phyloP scores from a whole-genome alignment of 257 asterid genomes.

The Lycium ferocissimum region DNA sequence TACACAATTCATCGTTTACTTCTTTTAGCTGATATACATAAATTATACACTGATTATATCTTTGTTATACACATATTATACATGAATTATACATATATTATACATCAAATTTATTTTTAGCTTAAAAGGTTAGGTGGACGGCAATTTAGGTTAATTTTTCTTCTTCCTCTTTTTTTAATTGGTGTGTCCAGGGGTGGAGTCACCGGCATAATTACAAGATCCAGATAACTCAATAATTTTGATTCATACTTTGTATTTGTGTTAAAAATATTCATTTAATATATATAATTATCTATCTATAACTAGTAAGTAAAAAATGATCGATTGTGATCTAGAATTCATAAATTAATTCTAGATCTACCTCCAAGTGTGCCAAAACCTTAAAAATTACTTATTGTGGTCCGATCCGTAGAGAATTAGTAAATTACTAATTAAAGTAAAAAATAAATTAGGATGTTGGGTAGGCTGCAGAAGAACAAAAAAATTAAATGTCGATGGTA shows the following conservation, averaged over 20 bases:
- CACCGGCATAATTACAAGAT: background rate
- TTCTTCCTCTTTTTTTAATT: too few relatives aligned
- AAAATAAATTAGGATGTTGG: background rate
- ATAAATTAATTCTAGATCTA: background rate
- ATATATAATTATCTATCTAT: background rate
- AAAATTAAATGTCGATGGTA: conserved; percentile 24
- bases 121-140: too few relatives aligned
- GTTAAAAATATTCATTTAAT: background rate
- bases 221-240: background rate
- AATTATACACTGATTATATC: too few relatives aligned
- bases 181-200: background rate
- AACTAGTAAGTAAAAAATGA: background rate
- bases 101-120: too few relatives aligned
- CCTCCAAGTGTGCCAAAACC: background rate
- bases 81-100: too few relatives aligned
- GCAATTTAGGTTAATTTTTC: too few relatives aligned
- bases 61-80: too few relatives aligned
- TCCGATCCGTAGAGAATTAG: too few relatives aligned
- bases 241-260: background rate
- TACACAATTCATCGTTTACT: too few relatives aligned
- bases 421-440: background rate
- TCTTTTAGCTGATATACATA: too few relatives aligned
- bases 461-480: background rate
- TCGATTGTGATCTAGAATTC: background rate
- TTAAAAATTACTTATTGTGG: background rate